Evolutionary conservation across 78 protist genomes (phyloP).

Genomic region (Dictyostelium intermedium): DNA sequence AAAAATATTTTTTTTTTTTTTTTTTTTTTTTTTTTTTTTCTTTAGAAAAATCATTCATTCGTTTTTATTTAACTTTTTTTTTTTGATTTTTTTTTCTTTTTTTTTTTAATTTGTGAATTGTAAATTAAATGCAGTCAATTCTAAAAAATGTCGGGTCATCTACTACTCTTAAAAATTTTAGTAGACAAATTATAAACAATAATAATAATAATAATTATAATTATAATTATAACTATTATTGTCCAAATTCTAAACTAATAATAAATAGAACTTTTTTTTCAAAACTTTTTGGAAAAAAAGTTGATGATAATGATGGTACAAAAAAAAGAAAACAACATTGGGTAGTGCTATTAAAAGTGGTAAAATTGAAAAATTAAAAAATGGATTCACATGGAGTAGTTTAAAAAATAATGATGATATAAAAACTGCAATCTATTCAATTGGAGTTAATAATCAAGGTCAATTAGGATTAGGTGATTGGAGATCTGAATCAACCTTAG

Average conservation of each 20-base stretch:
- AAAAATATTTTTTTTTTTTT: no score
- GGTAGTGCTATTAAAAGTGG: neutral
- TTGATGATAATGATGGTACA: neutral
- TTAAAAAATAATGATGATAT: neutral
- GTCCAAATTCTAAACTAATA: neutral
- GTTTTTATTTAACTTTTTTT: neutral
- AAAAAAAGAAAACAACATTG: neutral
- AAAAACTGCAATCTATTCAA: constrained; percentile 60
- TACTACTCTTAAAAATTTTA: neutral
- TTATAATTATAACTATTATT: neutral
- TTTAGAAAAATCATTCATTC: neutral
- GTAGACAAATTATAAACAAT: neutral
- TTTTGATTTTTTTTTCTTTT: neutral
- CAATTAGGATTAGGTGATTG: constrained; percentile 59
- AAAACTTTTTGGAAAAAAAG: neutral
- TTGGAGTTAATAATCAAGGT: constrained; percentile 64
- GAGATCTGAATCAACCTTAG: neutral
- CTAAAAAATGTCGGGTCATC: neutral
- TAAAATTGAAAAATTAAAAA: neutral
- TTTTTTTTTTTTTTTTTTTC: neutral
- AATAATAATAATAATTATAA: neutral
- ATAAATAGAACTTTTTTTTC: neutral
- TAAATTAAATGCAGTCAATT: neutral
- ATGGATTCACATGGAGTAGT: neutral
- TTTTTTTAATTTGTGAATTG: neutral